Conservation (phyloP, 768 basidiomycete genomes). For the Gymnopilus dilepis region DNA sequence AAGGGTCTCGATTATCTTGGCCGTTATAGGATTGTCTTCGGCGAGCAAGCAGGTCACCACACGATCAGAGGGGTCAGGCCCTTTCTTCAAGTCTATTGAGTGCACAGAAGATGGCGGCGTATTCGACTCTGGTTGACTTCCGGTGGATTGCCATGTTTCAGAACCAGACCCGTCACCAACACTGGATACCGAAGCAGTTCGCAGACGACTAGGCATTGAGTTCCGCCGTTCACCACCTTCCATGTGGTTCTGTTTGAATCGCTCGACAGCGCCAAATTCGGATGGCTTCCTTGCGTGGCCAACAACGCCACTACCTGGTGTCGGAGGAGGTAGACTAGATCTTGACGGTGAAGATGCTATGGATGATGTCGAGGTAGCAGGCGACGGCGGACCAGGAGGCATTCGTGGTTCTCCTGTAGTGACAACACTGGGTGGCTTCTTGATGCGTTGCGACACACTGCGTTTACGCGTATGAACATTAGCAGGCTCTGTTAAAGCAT, state of each 20-base stretch:
- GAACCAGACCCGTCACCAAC: slow-evolving; percentile 80
- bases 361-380: slow-evolving; percentile 89
- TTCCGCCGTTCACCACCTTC: slow-evolving; percentile 78
- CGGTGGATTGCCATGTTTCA: slow-evolving; percentile 70
- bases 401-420: slow-evolving; percentile 69
- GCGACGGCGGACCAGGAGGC: slow-evolving; percentile 85
- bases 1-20: slow-evolving; percentile 95
- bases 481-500: slow-evolving; percentile 70
- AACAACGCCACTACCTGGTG: slow-evolving; percentile 62
- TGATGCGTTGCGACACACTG: slow-evolving; percentile 81
- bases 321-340: slow-evolving; percentile 70
- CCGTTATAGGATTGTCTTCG: slow-evolving; percentile 97
- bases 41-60: slow-evolving; percentile 94
- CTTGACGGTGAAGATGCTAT: slow-evolving; percentile 90
- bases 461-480: slow-evolving; percentile 68
- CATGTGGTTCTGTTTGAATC: slow-evolving; percentile 84
- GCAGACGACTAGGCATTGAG: slow-evolving; percentile 86
- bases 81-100: slow-evolving; percentile 80
- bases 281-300: slow-evolving; percentile 86
- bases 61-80: slow-evolving; percentile 79
- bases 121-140: slow-evolving; percentile 59
- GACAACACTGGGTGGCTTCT: slow-evolving; percentile 82
- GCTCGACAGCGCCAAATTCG: slow-evolving; percentile 85
- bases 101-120: slow-evolving; percentile 88
- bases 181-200: slow-evolving; percentile 87